Evolutionary conservation across 352 stramenopile genomes (phyloP).

Genomic region (Phytophthora uliginosa): DNA sequence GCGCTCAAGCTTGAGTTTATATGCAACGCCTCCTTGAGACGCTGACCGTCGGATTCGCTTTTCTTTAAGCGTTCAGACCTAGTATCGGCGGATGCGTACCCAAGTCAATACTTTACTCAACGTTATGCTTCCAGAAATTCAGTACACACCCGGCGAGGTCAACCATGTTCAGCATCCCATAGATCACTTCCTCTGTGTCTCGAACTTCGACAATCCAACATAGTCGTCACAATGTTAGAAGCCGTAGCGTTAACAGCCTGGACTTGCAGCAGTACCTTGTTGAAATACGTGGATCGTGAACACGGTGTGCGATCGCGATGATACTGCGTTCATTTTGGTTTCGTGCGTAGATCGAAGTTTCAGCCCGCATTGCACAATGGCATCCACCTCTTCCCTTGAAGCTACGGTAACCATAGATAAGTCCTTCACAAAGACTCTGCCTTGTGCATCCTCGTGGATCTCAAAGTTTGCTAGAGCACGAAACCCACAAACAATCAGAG

Average conservation of each 20-base stretch:
- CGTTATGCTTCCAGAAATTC: background rate
- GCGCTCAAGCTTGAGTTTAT: slow-evolving; percentile 90
- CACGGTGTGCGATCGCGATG: slow-evolving; percentile 89
- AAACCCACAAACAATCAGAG: background rate
- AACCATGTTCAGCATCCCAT: slow-evolving; percentile 89
- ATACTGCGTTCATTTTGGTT: slow-evolving; percentile 95
- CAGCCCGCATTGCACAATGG: slow-evolving; percentile 88
- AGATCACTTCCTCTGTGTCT: slow-evolving; percentile 84
- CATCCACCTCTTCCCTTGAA: slow-evolving; percentile 85
- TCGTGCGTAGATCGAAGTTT: slow-evolving; percentile 92
- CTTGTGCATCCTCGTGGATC: slow-evolving; percentile 94
- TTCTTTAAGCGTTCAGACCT: slow-evolving; percentile 89
- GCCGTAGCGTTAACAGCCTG: background rate
- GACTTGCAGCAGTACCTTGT: slow-evolving; percentile 50
- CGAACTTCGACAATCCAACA: slow-evolving; percentile 41
- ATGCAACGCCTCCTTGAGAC: slow-evolving; percentile 86
- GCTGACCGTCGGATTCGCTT: slow-evolving; percentile 88
- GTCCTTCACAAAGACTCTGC: slow-evolving; percentile 95
- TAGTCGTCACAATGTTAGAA: background rate
- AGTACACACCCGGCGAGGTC: slow-evolving; percentile 69
- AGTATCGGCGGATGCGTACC: background rate
- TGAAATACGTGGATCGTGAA: slow-evolving; percentile 91
- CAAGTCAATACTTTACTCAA: background rate
- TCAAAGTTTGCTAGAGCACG: slow-evolving; percentile 81
- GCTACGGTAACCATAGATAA: slow-evolving; percentile 93